Evolutionary conservation across 495 filamentous ascomycete genomes (phyloP).

Genomic region (Geopyxis carbonaria): DNA sequence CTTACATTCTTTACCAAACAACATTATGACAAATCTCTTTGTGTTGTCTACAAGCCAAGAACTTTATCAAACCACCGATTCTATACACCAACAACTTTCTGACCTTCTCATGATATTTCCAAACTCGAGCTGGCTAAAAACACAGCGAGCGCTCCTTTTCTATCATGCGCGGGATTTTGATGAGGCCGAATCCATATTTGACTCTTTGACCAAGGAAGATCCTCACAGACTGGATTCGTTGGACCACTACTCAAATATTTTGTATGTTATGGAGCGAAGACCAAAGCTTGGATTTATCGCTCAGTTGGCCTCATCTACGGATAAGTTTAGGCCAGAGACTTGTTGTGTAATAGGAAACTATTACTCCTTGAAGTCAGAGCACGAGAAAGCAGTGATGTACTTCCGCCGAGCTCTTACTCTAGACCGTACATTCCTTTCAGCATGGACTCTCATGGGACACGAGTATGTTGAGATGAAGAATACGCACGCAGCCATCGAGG

Average conservation of each 20-base stretch:
- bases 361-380: slow-evolving; percentile 78
- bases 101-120: slow-evolving; percentile 74
- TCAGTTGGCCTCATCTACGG: slow-evolving; percentile 70
- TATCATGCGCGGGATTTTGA: slow-evolving; percentile 94
- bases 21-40: slow-evolving; percentile 87
- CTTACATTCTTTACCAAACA: slow-evolving; percentile 51
- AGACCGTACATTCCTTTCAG: slow-evolving; percentile 77
- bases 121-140: slow-evolving; percentile 68
- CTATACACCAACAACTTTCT: slow-evolving; percentile 50
- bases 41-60: slow-evolving; percentile 78
- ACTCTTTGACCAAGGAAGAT: slow-evolving; percentile 54
- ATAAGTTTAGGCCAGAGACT: slow-evolving; percentile 93
- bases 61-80: slow-evolving; percentile 67
- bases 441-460: slow-evolving; percentile 98
- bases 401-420: slow-evolving; percentile 92
- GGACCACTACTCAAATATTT: slow-evolving; percentile 90
- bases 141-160: slow-evolving; percentile 67
- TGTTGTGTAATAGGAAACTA: slow-evolving; percentile 97
- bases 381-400: slow-evolving; percentile 96
- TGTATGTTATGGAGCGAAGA: slow-evolving; percentile 76
- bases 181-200: slow-evolving; percentile 70
- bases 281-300: slow-evolving; percentile 86
- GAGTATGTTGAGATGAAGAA: slow-evolving; percentile 99
- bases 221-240: slow-evolving; percentile 80
- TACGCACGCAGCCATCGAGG: slow-evolving; percentile 94